Conservation (phyloP, 179 eudicot species). For the Spergularia azorica region DNA sequence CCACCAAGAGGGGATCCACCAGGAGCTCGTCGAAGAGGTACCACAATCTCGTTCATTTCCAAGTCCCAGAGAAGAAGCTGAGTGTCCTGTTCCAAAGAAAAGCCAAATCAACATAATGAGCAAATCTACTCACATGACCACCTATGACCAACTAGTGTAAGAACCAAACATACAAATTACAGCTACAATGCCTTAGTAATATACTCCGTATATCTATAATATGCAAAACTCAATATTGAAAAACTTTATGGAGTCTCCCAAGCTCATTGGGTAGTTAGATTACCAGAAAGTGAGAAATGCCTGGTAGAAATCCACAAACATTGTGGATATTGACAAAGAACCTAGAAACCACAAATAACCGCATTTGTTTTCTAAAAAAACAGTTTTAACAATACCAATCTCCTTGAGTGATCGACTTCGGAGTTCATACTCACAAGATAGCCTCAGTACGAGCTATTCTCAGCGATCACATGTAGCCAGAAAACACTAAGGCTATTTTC, state of each 20-base stretch:
- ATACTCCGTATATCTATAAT: not conserved
- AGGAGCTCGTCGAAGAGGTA: constrained; percentile 81
- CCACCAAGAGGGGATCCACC: constrained; percentile 75
- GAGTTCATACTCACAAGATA: not conserved
- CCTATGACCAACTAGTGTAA: not conserved
- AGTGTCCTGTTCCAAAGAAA: constrained; percentile 57
- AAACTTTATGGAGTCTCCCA: not conserved
- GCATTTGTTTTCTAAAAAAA: not conserved
- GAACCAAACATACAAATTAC: not conserved
- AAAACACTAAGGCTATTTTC: not conserved
- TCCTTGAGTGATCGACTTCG: not conserved
- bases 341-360: not conserved
- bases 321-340: not conserved
- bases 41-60: constrained; percentile 78
- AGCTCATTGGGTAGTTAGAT: no score
- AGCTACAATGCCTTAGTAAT: not conserved
- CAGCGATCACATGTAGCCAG: not conserved
- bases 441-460: not conserved
- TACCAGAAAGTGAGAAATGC: no score
- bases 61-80: constrained; percentile 91
- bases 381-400: not conserved
- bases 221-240: not conserved
- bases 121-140: not conserved
- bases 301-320: no score
- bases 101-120: not conserved